A percentile compares a stretch with the other conserved stretches of the same genome.
Evolutionary conservation across 2,329 filamentous ascomycete species (phyloP).

Genomic region (Triangularia setosa): DNA sequence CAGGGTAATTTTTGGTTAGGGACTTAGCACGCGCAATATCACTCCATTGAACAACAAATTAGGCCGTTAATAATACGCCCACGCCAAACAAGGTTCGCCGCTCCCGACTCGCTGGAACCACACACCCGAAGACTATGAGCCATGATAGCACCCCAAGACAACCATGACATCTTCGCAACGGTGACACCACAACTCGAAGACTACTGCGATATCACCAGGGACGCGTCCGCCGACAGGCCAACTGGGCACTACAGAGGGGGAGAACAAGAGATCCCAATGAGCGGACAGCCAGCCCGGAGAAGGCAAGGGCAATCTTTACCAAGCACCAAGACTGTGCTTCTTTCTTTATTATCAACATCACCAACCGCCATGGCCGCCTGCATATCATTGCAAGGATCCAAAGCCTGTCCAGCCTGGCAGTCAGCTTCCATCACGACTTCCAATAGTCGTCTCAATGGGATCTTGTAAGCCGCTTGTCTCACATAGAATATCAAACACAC

Average conservation of each 20-base stretch:
- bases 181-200: conserved; percentile 16
- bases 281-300: conserved; percentile 11
- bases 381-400: conserved; percentile 68
- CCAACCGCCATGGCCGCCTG: conserved; percentile 40
- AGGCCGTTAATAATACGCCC: conserved; percentile 2
- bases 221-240: conserved; percentile 1
- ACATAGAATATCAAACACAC: neutral
- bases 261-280: conserved; percentile 8
- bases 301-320: conserved; percentile 8
- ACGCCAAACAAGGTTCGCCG: neutral
- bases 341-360: conserved; percentile 35
- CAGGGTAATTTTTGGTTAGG: conserved; percentile 21
- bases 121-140: conserved; percentile 20
- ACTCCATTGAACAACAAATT: conserved; percentile 16
- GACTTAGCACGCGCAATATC: conserved; percentile 18
- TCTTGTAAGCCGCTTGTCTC: conserved; percentile 54
- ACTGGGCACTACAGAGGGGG: neutral
- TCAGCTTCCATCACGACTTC: conserved; percentile 69
- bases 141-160: conserved; percentile 20
- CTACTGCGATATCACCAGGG: neutral
- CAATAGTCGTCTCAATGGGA: conserved; percentile 49
- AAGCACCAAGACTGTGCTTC: conserved; percentile 19
- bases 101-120: conserved; percentile 1
- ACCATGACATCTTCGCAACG: conserved; percentile 23
- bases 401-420: conserved; percentile 67